These are phyloP conservation scores for Tylopilus sp. DNA, from an alignment of 768 basidiomycete species.

Conservation along the genomic window DNA sequence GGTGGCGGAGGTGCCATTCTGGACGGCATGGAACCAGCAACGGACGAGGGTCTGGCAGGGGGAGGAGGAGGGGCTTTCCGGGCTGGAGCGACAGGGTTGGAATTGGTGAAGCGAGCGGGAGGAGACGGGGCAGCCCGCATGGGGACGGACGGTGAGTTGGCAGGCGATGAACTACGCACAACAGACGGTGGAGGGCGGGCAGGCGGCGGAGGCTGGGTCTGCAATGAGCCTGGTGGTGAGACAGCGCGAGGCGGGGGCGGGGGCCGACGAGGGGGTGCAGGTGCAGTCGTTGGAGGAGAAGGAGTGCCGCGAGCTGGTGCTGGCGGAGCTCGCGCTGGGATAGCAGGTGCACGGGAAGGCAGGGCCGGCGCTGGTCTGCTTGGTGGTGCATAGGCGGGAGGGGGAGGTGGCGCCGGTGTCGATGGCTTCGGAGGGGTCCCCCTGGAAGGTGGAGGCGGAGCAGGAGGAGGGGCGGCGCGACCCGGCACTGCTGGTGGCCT, in stretches of 20 bases:
- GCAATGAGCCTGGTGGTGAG: slow-evolving; percentile 27
- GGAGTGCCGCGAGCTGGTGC: slow-evolving; percentile 37
- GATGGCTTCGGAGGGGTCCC: slow-evolving; percentile 29
- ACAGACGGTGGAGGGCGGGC: slow-evolving; percentile 28
- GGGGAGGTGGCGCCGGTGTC: slow-evolving; percentile 34
- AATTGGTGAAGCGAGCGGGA: slow-evolving; percentile 24
- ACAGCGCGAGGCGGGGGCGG: slow-evolving; percentile 32
- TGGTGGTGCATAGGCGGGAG: slow-evolving; percentile 30
- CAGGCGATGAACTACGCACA: slow-evolving; percentile 25
- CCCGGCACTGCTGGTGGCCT: slow-evolving; percentile 67
- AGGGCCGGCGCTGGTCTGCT: slow-evolving; percentile 34
- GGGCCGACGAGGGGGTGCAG: slow-evolving; percentile 28
- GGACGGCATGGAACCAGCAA: slow-evolving; percentile 22
- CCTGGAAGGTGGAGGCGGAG: slow-evolving; percentile 30
- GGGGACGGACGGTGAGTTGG: slow-evolving; percentile 8
- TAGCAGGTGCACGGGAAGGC: slow-evolving; percentile 41
- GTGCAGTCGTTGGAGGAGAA: slow-evolving; percentile 22
- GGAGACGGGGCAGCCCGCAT: slow-evolving; percentile 23
- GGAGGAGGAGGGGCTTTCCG: slow-evolving; percentile 44
- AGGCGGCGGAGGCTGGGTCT: slow-evolving; percentile 23
- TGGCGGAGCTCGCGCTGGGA: slow-evolving; percentile 43
- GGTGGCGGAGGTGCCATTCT: slow-evolving; percentile 40
- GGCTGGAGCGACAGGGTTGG: slow-evolving; percentile 21
- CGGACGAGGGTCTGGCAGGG: slow-evolving; percentile 40
- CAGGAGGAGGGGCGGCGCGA: slow-evolving; percentile 35